A percentile compares a stretch with the other conserved stretches of the same genome.
Evolutionary conservation across 2,329 filamentous ascomycete species (phyloP).

Genomic region (Penicillium nordicum): DNA sequence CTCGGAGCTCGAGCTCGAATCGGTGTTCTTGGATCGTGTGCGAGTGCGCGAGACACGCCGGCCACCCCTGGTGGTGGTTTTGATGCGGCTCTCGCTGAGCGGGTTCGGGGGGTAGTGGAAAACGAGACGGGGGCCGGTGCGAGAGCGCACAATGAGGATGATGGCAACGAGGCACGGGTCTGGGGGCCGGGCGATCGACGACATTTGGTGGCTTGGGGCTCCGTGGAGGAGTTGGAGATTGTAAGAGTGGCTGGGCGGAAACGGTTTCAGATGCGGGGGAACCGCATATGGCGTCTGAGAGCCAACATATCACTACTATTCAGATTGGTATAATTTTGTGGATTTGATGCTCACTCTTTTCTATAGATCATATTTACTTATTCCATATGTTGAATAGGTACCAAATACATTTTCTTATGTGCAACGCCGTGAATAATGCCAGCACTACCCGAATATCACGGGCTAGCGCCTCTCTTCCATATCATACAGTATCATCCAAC

Average conservation of each 20-base stretch:
- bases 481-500: slow-evolving; percentile 21
- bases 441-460: slow-evolving; percentile 3
- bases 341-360: background rate
- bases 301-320: background rate
- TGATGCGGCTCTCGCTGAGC: slow-evolving; percentile 39
- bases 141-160: slow-evolving; percentile 70
- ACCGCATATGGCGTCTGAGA: slow-evolving; percentile 11
- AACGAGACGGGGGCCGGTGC: slow-evolving; percentile 75
- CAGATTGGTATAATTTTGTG: background rate
- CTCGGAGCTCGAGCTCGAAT: slow-evolving; percentile 41
- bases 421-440: slow-evolving; percentile 20
- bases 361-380: background rate
- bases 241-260: slow-evolving; percentile 19
- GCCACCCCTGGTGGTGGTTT: slow-evolving; percentile 32
- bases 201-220: slow-evolving; percentile 35
- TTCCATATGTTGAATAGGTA: background rate
- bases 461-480: slow-evolving; percentile 2
- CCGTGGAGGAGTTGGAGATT: slow-evolving; percentile 14
- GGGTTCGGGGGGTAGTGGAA: slow-evolving; percentile 76
- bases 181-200: slow-evolving; percentile 46
- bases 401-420: slow-evolving; percentile 18
- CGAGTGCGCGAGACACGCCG: slow-evolving; percentile 35
- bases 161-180: slow-evolving; percentile 64
- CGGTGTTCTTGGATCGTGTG: slow-evolving; percentile 32
- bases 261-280: slow-evolving; percentile 13